Conservation (phyloP, 805 yeast species). For the Jamesozyma spencerorum region DNA sequence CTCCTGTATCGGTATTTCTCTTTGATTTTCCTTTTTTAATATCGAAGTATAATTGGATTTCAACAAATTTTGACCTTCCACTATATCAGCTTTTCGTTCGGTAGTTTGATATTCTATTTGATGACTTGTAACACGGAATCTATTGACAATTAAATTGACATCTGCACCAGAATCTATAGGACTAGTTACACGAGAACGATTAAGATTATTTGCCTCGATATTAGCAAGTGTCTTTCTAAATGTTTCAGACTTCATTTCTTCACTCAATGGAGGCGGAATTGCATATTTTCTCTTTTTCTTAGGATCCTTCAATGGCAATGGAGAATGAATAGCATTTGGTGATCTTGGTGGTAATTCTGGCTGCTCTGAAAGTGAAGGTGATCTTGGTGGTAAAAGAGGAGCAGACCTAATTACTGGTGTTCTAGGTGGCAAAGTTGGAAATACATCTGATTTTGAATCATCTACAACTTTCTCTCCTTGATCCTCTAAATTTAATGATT, state of each 20-base stretch:
- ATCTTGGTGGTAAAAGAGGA: conserved; percentile 1
- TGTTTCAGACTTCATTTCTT: conserved; percentile 22
- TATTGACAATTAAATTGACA: conserved; percentile 51
- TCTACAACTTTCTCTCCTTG: not conserved
- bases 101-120: conserved; percentile 42
- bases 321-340: not conserved
- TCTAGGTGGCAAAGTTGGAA: too few species aligned
- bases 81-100: conserved; percentile 43
- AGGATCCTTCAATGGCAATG: not conserved
- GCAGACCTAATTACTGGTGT: too few species aligned
- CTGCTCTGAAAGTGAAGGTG: too few species aligned
- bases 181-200: conserved; percentile 10
- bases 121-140: conserved; percentile 47
- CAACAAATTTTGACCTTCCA: conserved; percentile 38
- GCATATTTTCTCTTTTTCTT: conserved; percentile 5
- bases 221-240: conserved; percentile 20
- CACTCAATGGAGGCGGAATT: conserved; percentile 27
- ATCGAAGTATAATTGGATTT: conserved; percentile 26
- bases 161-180: conserved; percentile 30
- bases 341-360: conserved; percentile 2
- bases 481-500: not conserved
- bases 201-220: conserved; percentile 5
- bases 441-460: too few species aligned
- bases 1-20: conserved; percentile 3
- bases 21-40: conserved; percentile 14